Base-by-base conservation (phyloP, 306 rosid species). In the Echinosophora koreensis region DNA sequence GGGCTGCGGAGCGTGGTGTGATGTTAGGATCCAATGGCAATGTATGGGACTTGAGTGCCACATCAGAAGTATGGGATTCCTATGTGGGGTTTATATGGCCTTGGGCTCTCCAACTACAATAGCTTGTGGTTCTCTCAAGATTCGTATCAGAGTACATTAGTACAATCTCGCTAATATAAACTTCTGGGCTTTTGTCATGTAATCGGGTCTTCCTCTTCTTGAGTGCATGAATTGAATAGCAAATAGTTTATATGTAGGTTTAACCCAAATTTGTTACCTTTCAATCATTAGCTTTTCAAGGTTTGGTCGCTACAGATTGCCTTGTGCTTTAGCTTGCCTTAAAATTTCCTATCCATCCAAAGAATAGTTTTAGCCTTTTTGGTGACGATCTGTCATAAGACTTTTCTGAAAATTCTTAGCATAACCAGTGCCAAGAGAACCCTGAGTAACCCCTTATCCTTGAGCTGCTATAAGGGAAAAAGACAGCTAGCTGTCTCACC, bases 131-230 rank as follows among this genome's bases (percentile, higher is more conserved):
- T n/a, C n/a, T n/a, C n/a, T n/a, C n/a, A n/a, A n/a, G n/a, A n/a
- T n/a, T n/a, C n/a, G n/a, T n/a, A n/a, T n/a, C n/a, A n/a, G n/a
- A n/a, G n/a, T n/a, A n/a, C n/a, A n/a, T n/a, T n/a, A n/a, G n/a
- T 66, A 46, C 60, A 65, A 5, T 64, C 51, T 73, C 2, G 73
- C 69, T 5, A n/a, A 7, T 35, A 39, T 64, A 44, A 66, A 58
- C 69, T 60, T 58, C 56, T 59, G 67, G 65, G 13, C 52, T 68
- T 37, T 64, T 52, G 59, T 70, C 76, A 32, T 4, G 35, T 22
- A 22, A 37, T 42, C 42, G 11, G 32, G 62, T 54, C 61, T 50
- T 58, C 15, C 66, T 11, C 52, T 69, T 68, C 5, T 51, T 10
- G 2, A 50, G 15, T 60, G 14, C 60, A 49, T 46, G 70, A 54